A percentile compares a stretch with the other conserved stretches of the same genome.
Conservation (phyloP, 2,329 filamentous ascomycete genomes). For the Colletotrichum limetticola region DNA sequence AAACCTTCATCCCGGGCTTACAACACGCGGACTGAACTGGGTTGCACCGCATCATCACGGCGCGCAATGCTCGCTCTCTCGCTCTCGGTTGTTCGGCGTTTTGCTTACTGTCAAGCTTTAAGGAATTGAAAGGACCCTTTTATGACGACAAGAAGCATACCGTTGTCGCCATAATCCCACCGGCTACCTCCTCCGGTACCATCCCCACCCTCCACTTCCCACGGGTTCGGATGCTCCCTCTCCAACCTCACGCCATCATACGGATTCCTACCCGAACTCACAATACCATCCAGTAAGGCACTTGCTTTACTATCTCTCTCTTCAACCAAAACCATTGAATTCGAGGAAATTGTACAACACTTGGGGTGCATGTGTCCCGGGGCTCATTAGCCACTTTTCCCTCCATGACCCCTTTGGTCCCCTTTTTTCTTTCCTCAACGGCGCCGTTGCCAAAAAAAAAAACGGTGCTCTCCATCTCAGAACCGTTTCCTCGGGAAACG, state of each 20-base stretch:
- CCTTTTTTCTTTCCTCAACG: background rate
- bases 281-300: background rate
- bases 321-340: background rate
- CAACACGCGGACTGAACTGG: no score
- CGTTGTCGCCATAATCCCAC: conserved; percentile 2
- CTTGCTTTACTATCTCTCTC: background rate
- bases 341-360: background rate
- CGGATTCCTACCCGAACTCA: no score
- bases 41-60: no score
- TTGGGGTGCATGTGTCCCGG: background rate
- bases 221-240: conserved; percentile 20
- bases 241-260: conserved; percentile 7
- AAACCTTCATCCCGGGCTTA: background rate
- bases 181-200: background rate
- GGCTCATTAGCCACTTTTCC: no score
- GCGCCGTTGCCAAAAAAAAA: background rate
- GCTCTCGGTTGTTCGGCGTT: conserved; percentile 1
- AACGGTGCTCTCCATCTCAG: background rate
- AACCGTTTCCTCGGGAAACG: background rate
- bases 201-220: background rate
- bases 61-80: background rate
- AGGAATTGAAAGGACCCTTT: background rate
- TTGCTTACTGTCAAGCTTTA: background rate
- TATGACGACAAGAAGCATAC: conserved; percentile 3
- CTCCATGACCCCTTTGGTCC: background rate